These are phyloP conservation scores for Calendula officinalis DNA, from an alignment of 129 eudicot genomes.

Conservation along the genomic window DNA sequence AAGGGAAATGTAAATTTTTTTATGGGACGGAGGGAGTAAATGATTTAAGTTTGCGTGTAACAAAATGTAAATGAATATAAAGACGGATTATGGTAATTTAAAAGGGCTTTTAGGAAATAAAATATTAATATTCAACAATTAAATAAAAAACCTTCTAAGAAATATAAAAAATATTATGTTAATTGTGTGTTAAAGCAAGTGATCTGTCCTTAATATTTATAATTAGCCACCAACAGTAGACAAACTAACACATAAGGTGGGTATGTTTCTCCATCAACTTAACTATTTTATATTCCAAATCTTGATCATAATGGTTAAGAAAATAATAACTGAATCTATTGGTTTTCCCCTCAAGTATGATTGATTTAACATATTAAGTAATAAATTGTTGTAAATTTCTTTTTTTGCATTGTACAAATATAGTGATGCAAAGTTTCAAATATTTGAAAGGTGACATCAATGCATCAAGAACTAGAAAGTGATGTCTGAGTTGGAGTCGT, in stretches of 20 bases:
- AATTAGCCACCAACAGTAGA: slow-evolving; percentile 19
- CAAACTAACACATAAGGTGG: slow-evolving; percentile 27
- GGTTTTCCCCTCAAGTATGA: neutral
- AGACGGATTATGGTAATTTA: too few relatives aligned
- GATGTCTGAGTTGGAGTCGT: neutral
- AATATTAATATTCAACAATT: too few relatives aligned
- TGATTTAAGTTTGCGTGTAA: too few relatives aligned
- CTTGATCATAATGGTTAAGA: slow-evolving; percentile 10
- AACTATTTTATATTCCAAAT: slow-evolving; percentile 11
- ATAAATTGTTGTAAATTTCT: neutral
- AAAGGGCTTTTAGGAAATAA: too few relatives aligned
- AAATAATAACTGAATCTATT: neutral
- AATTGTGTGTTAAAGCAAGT: slow-evolving; percentile 23
- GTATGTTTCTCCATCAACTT: slow-evolving; percentile 33
- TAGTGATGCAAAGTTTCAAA: slow-evolving; percentile 5
- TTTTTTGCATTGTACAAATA: neutral
- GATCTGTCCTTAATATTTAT: slow-evolving; percentile 6
- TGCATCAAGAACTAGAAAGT: slow-evolving; percentile 15
- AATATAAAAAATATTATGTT: neutral
- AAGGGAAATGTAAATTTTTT: too few relatives aligned
- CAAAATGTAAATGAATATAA: too few relatives aligned
- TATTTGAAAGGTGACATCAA: slow-evolving; percentile 7
- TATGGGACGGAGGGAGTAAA: neutral
- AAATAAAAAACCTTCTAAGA: too few relatives aligned
- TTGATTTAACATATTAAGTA: slow-evolving; percentile 12